Evolutionary conservation across 192 early-diverging fungal genomes (phyloP), one percentile per base, ranked within the genome.

Genomic region (Entomortierella beljakovae): DNA sequence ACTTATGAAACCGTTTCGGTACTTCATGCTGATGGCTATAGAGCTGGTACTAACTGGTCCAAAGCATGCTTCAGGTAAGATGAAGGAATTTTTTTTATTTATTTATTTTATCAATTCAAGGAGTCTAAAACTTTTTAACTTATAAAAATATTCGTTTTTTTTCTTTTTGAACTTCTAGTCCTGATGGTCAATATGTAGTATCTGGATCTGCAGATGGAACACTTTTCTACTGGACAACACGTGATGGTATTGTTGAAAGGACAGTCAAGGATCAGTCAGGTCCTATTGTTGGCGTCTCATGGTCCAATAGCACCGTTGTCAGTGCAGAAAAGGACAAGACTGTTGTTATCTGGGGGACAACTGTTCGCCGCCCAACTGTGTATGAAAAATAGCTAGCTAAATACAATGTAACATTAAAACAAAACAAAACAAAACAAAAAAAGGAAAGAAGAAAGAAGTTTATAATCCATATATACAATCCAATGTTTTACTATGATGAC

Each of bases 41-140:
- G 90, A 57, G 91, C 90, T 56, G 93, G 91, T 7, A 86, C 90
- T 61, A 99, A 96, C 81, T 99, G 95, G 95, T 87, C 94, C 22
- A 89, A 92, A 51, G 93, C 95, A 6, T 91, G 89, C 68, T 92
- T 93, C 64, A 90, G 88, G 86, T 89, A 84, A 64, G 48, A 46
- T 11, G 8, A 43, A 43, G 42, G 42, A 53, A 53, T 6, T 40
- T 40, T 40, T 40, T 40, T 40, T 40, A 13, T 40, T 9, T 40
- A 22, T 6, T 51, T 51, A 15, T 51, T 51, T 15, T 29, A 5
- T 22, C 52, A 29, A 3, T 23, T 5, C 22, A 15, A 26, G 2
- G 26, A 8, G 3, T 26, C 9, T 20, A 6, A 3, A 28, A 13
- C 4, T 20, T 10, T 54, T 15, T 54, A 3, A 11, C n/a, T n/a